Evolutionary conservation across 225 moss, liverwort and hornwort genomes (phyloP), one percentile per base, ranked within the genome.

Genomic region (Climacium dendroides): DNA sequence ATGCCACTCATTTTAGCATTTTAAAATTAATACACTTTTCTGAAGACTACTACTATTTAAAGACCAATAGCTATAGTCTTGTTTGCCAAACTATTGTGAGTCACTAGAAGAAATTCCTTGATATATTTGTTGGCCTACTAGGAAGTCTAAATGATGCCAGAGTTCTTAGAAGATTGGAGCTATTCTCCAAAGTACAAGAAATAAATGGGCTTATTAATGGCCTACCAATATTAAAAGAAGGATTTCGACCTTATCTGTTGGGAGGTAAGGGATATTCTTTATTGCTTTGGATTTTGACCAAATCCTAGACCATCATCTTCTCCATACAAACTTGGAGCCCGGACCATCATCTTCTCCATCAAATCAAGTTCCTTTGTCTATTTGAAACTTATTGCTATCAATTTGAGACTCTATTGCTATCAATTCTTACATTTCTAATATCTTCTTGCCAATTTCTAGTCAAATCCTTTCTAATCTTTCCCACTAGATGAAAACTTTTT

Each of bases 101-200:
- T 15, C 4, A 4, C 1, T 0, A 52, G 0, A 76, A 76, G 4
- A 34, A 32, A 22, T 34, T 54, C 13, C 5, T 69, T 24, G 54
- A n/a, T 2, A 0, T 77, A 3, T 75, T 75, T 75, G 52, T 75
- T 52, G 48, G 73, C 75, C 52, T 75, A 12, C 20, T 1, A 29
- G 4, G 34, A 47, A 75, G 52, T 34, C 52, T 75, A 1, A 52
- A 32, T 13, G 52, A 52, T 22, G 34, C 34, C 0, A 3, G 2
- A 13, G 22, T 75, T 50, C 20, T 52, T 2, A 35, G 34, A 52
- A 52, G 22, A 35, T 75, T 0, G 0, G 4, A 7, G 1, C 8
- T 75, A 4, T 52, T 35, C 0, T 0, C 0, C 13, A 52, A 34
- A 3, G 52, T 75, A 13, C 1, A 52, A 0, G n/a, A 75, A 20